Evolutionary conservation across 169 alveolate genomes (phyloP), one percentile per base, ranked within the genome.

Genomic region (Cryptosporidium bovis): DNA sequence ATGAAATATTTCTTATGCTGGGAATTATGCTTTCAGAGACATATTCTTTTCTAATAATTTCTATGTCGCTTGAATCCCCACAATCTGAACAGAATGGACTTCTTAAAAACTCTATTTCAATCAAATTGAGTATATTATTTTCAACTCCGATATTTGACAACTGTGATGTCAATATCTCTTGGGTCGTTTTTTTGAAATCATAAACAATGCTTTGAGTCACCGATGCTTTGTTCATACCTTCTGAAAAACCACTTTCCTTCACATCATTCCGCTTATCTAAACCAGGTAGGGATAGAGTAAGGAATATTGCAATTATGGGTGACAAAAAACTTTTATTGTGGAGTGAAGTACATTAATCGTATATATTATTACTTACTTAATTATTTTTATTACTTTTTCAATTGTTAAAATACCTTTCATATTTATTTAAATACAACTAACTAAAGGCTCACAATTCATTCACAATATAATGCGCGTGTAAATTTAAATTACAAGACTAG

Each of bases 211-310:
- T 60, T 18, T 31, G 51, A 20, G 48, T 31, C 6, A 77, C 31
- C n/a, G 64, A 34, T 15, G 71, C 50, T 31, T 48, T 77, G 29
- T 56, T 60, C 48, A 60, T 56, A n/a, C 87, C 87, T 27, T 77
- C 87, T 29, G 87, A 58, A 60, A 77, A 77, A 12, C 77, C 87
- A 60, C 46, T 34, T 62, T 77, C 87, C 16, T 58, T 50, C 33
- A 77, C 64, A 34, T 60, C 36, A 3, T 68, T 77, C 7, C 27
- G 20, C 15, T 48, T 77, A 46, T 77, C 87, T 48, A 77, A 44
- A 3, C 71, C 69, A 18, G 87, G 87, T 34, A 77, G 87, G 6
- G 69, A 77, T 15, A 69, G 16, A 29, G 56, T 34, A 10, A 51
- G 50, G 18, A 69, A 18, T 18, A 55, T 16, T 18, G 67, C 83